phyloP scores from a whole-genome alignment of 257 asterid species.

The Gardenia jasminoides region DNA sequence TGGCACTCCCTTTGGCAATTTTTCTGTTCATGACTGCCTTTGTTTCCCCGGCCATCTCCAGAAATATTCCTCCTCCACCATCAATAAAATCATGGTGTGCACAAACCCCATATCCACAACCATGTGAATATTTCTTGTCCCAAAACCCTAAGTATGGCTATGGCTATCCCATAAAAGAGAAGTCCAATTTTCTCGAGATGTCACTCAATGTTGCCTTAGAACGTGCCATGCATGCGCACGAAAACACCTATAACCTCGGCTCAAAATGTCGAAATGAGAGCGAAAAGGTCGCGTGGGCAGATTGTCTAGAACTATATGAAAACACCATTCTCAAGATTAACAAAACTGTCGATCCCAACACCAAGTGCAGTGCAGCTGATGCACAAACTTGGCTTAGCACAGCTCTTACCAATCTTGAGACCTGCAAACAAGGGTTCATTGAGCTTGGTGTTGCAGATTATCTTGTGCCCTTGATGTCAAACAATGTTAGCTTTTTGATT shows the following conservation, averaged over 20 bases:
- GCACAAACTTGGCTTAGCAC: slow-evolving; percentile 19
- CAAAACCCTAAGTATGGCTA: slow-evolving; percentile 40
- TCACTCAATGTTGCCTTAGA: slow-evolving; percentile 62
- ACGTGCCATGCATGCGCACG: slow-evolving; percentile 49
- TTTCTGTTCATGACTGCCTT: slow-evolving; percentile 3
- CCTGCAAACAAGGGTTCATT: slow-evolving; percentile 41
- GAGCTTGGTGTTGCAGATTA: slow-evolving; percentile 51
- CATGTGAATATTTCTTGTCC: slow-evolving; percentile 59
- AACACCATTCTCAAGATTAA: slow-evolving; percentile 40
- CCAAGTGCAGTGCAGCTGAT: slow-evolving; percentile 34
- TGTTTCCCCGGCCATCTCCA: slow-evolving; percentile 34
- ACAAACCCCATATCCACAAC: slow-evolving; percentile 69
- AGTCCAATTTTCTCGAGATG: slow-evolving; percentile 56
- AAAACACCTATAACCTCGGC: slow-evolving; percentile 40
- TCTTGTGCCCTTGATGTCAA: slow-evolving; percentile 43
- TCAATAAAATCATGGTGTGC: slow-evolving; percentile 61
- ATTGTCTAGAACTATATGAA: slow-evolving; percentile 70
- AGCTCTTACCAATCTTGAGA: slow-evolving; percentile 14
- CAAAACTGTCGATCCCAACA: slow-evolving; percentile 45
- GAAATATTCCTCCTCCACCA: slow-evolving; percentile 21
- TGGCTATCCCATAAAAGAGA: slow-evolving; percentile 32
- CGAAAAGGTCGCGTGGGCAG: slow-evolving; percentile 84
- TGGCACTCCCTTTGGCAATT: background rate
- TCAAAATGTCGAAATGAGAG: slow-evolving; percentile 42
- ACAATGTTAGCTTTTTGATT: slow-evolving; percentile 55